Evolutionary conservation across 768 basidiomycete genomes (phyloP), one percentile per base, ranked within the genome.

Genomic region (Pisolithus albus): DNA sequence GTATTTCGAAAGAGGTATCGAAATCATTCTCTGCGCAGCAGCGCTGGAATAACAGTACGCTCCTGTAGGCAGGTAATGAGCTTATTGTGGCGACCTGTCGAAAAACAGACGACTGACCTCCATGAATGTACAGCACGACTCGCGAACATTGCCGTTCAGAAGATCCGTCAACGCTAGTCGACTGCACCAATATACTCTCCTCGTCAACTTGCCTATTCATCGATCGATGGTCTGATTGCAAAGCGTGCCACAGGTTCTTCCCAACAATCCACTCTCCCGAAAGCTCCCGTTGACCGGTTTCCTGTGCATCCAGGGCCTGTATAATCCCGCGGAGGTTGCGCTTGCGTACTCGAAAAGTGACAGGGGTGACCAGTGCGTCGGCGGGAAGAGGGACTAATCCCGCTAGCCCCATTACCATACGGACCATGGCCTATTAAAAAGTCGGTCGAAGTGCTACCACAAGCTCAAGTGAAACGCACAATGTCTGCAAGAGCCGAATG

Each of bases 241-340:
- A 74, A 26, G 82, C 73, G 56, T 83, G 83, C 95, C 95, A 99
- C 0, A 94, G 81, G 56, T 81, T 82, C 66, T 87, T 88, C 34
- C 91, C 91, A n/a, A 97, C 87, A 21, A 98, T 84, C 95, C 95
- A 99, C 73, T 99, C 95, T 0, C 92, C 95, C 1, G 83, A 83
- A 28, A 99, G 75, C 61, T 94, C 88, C 4, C 95, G 79, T 8
- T 61, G 66, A 32, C 92, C 94, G 9, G 76, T 76, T 67, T 99
- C 95, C 16, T 74, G 62, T 5, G 74, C 78, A 62, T 98, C 95
- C 50, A 79, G 80, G 7, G 83, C 74, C 5, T 79, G 73, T 15
- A 99, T 78, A 49, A 98, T 84, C 13, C 95, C 95, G 30, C 83
- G 80, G 26, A 96, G 74, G 7, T 76, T 70, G 6, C 88, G 83